Conservation (phyloP, 139 green algal genomes). For the Deuterostichococcus epilithicus region DNA sequence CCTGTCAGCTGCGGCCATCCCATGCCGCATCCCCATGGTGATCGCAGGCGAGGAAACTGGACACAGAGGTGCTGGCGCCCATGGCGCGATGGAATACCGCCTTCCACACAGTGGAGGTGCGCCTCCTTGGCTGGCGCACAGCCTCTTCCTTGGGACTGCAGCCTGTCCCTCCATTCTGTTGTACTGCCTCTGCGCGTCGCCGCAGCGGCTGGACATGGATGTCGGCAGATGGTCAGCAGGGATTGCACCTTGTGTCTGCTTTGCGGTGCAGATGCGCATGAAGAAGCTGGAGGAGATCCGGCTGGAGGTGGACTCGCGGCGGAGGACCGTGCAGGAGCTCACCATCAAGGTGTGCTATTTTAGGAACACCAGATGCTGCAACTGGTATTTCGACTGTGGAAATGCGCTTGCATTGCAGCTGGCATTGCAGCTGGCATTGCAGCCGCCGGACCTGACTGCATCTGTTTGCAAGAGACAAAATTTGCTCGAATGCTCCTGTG, state of each 20-base stretch:
- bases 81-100: conserved; percentile 72
- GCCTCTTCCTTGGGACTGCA: background rate
- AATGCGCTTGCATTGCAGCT: no score
- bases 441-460: no score
- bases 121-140: background rate
- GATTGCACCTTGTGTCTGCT: no score
- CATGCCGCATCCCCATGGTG: conserved; percentile 1
- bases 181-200: no score
- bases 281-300: conserved; percentile 69
- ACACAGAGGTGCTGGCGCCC: conserved; percentile 75
- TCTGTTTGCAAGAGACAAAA: no score
- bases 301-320: conserved; percentile 80
- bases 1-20: no score
- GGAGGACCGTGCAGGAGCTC: conserved; percentile 70
- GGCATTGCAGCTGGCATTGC: no score
- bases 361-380: background rate
- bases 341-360: conserved; percentile 31
- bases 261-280: conserved; percentile 60
- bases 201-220: no score
- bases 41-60: conserved; percentile 52
- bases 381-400: no score
- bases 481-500: no score
- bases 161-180: background rate
- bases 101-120: conserved; percentile 55
- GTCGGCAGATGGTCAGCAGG: no score